phyloP scores from a whole-genome alignment of 345 rosid species.

The Jatropha curcas region DNA sequence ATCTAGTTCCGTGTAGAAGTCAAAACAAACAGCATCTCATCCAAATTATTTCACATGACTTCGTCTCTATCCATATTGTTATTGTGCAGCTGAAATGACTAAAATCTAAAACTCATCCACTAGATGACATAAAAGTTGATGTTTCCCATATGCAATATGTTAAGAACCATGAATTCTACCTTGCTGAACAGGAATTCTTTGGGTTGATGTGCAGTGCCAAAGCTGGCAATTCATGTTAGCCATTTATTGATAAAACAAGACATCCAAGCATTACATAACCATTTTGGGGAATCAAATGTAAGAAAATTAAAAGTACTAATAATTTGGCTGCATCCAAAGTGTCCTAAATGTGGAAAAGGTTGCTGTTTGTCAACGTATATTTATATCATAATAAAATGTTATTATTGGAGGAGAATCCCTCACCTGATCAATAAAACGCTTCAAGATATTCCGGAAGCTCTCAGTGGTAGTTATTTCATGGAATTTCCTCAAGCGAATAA shows the following conservation, averaged over 20 bases:
- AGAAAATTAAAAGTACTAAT: too few species aligned
- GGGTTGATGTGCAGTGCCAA: too few species aligned
- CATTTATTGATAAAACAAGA: too few species aligned
- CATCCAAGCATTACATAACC: too few species aligned
- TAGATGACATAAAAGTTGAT: background rate
- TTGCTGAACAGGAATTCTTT: too few species aligned
- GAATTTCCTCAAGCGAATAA: conserved; percentile 65
- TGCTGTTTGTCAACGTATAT: background rate
- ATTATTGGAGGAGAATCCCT: background rate
- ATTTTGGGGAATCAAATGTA: too few species aligned
- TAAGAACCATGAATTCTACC: too few species aligned
- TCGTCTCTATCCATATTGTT: background rate
- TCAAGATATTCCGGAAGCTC: conserved; percentile 54
- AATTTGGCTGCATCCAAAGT: too few species aligned
- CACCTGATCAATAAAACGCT: conserved; percentile 87
- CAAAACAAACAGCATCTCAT: background rate
- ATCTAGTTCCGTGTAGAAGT: background rate
- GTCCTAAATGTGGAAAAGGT: too few species aligned
- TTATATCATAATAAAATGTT: background rate
- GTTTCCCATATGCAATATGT: background rate
- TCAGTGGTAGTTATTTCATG: conserved; percentile 57
- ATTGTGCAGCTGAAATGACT: background rate
- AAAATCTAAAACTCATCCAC: background rate
- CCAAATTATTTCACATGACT: background rate
- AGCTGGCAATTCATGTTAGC: too few species aligned